Percentiles rank a stretch among this genome's conserved stretches.
Conservation (phyloP, 306 rosid genomes). For the Vigna mungo region DNA sequence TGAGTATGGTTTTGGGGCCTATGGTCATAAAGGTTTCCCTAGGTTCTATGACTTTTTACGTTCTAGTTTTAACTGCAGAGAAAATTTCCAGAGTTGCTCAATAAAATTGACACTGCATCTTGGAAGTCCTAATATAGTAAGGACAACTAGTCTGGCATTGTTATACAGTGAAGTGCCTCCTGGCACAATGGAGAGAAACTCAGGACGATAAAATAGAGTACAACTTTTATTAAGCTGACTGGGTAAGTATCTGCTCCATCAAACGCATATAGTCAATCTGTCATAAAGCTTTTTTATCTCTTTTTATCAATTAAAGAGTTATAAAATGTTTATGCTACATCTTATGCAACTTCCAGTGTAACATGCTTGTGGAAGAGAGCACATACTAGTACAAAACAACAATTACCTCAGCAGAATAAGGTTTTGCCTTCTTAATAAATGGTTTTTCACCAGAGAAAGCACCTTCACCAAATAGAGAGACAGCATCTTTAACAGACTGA, state of each 20-base stretch:
- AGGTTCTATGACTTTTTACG: neutral
- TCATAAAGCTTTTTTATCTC: neutral
- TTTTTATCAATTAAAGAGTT: neutral
- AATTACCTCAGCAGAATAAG: conserved; percentile 88
- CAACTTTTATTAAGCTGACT: neutral
- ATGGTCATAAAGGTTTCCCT: neutral
- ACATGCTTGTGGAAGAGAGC: conserved; percentile 2
- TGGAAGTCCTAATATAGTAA: neutral
- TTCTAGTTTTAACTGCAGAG: neutral
- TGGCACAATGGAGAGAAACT: conserved; percentile 7
- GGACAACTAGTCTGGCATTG: neutral
- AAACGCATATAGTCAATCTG: neutral
- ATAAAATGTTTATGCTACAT: conserved; percentile 2
- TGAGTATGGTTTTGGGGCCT: neutral
- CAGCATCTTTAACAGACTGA: conserved; percentile 99
- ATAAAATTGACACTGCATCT: conserved; percentile 18
- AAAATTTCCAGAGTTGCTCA: neutral
- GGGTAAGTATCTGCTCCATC: conserved; percentile 10
- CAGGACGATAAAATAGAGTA: neutral
- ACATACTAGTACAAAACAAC: conserved; percentile 13
- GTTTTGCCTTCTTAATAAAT: conserved; percentile 69
- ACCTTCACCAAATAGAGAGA: conserved; percentile 87
- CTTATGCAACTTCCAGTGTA: conserved; percentile 27
- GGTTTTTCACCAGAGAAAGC: conserved; percentile 90
- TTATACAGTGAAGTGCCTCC: neutral